A percentile compares a stretch with the other conserved stretches of the same genome.
Evolutionary conservation across 352 stramenopile genomes (phyloP).

Genomic region (Aphanomyces euteiches): DNA sequence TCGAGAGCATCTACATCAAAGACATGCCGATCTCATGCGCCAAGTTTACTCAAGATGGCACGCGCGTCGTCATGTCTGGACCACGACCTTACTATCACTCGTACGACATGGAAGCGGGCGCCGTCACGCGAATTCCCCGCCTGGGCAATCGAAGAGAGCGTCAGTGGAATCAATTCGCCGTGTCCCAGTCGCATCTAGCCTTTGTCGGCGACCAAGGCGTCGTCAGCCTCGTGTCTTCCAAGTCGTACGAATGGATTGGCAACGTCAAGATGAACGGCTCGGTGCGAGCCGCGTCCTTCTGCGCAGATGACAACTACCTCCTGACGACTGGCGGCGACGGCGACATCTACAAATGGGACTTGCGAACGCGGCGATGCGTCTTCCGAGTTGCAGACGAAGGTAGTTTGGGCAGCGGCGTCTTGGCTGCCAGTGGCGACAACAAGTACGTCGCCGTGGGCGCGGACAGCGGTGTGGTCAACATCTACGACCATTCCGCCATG

Average conservation of each 20-base stretch:
- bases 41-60: conserved; percentile 75
- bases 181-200: conserved; percentile 87
- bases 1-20: conserved; percentile 87
- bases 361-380: conserved; percentile 80
- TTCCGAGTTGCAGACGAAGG: conserved; percentile 82
- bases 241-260: conserved; percentile 90
- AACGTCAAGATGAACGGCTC: conserved; percentile 96
- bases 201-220: conserved; percentile 96
- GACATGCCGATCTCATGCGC: conserved; percentile 87
- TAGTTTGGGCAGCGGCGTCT: conserved; percentile 75
- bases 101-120: conserved; percentile 93
- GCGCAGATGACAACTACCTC: conserved; percentile 88
- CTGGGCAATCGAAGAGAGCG: conserved; percentile 88
- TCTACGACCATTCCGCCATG: conserved; percentile 87
- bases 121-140: conserved; percentile 87
- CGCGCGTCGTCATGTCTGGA: conserved; percentile 87
- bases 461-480: conserved; percentile 96
- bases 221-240: conserved; percentile 89
- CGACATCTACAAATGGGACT: conserved; percentile 96
- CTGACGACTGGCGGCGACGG: conserved; percentile 93
- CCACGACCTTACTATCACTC: conserved; percentile 95
- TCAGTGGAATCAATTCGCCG: conserved; percentile 88
- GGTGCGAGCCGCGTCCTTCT: conserved; percentile 88
- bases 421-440: conserved; percentile 57
- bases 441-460: conserved; percentile 90